phyloP scores from a whole-genome alignment of 345 rosid genomes.

The Pistacia atlantica region DNA sequence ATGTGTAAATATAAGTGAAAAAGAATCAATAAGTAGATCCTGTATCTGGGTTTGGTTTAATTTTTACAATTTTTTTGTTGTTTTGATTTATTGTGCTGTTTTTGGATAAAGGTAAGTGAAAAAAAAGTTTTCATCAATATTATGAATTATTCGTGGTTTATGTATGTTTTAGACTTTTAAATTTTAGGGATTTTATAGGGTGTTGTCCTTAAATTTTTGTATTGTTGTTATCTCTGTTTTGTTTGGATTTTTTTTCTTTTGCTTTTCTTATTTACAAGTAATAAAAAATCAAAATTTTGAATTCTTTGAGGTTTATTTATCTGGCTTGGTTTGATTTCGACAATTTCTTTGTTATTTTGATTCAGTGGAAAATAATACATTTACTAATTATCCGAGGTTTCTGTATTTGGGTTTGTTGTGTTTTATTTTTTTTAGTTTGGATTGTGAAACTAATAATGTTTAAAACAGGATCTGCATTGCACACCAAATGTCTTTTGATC shows the following conservation, averaged over 20 bases:
- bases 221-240: too few relatives aligned
- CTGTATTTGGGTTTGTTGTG: slow-evolving; percentile 1
- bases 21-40: too few relatives aligned
- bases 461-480: slow-evolving; percentile 32
- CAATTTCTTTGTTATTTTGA: too few relatives aligned
- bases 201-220: too few relatives aligned
- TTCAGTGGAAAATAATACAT: too few relatives aligned
- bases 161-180: background rate
- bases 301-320: background rate
- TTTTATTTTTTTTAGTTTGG: background rate
- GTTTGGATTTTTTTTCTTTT: background rate
- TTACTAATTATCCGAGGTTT: background rate
- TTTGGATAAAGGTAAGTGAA: too few relatives aligned
- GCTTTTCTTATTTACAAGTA: background rate
- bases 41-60: too few relatives aligned
- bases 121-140: too few relatives aligned
- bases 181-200: background rate
- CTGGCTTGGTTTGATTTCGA: too few relatives aligned
- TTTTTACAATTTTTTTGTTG: too few relatives aligned
- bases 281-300: background rate
- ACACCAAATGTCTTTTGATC: slow-evolving; percentile 52
- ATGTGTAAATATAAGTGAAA: too few relatives aligned
- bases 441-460: slow-evolving; percentile 27
- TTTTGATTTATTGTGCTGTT: too few relatives aligned
- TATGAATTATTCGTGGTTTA: background rate